A percentile compares a stretch with the other conserved stretches of the same genome.
Evolutionary conservation across 768 basidiomycete genomes (phyloP).

Genomic region (Podaxis sp.): DNA sequence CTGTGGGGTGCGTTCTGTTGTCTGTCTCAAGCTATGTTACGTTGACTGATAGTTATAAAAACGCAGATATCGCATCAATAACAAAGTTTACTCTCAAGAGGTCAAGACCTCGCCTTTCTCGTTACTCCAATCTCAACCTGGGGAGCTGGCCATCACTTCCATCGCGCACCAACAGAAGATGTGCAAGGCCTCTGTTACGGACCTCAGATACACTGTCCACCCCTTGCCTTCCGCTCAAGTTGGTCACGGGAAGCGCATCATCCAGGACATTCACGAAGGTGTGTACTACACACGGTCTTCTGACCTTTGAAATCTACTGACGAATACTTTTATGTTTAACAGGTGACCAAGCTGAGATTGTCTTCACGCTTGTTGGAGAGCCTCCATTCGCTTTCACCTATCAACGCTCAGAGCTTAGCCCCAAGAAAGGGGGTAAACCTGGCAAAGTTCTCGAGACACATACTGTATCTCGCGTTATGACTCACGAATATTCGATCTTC

Average conservation of each 20-base stretch:
- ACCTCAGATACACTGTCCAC: slow-evolving; percentile 74
- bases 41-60: neutral
- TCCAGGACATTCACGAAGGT: slow-evolving; percentile 93
- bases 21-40: neutral
- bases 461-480: slow-evolving; percentile 78
- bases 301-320: neutral
- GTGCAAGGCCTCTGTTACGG: slow-evolving; percentile 82
- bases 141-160: slow-evolving; percentile 82
- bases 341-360: slow-evolving; percentile 94
- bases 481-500: slow-evolving; percentile 83
- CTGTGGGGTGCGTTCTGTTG: slow-evolving; percentile 60
- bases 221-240: slow-evolving; percentile 87
- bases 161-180: slow-evolving; percentile 92
- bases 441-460: slow-evolving; percentile 89
- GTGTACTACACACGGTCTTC: slow-evolving; percentile 13
- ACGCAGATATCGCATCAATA: slow-evolving; percentile 77
- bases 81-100: slow-evolving; percentile 69
- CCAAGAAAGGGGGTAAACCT: slow-evolving; percentile 66
- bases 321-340: slow-evolving; percentile 7
- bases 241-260: slow-evolving; percentile 76
- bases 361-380: slow-evolving; percentile 86
- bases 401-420: slow-evolving; percentile 73
- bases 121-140: slow-evolving; percentile 77
- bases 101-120: slow-evolving; percentile 83
- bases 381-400: slow-evolving; percentile 98